Base-by-base conservation (phyloP, 2,329 filamentous ascomycete species). In the Aspergillus terreus region DNA sequence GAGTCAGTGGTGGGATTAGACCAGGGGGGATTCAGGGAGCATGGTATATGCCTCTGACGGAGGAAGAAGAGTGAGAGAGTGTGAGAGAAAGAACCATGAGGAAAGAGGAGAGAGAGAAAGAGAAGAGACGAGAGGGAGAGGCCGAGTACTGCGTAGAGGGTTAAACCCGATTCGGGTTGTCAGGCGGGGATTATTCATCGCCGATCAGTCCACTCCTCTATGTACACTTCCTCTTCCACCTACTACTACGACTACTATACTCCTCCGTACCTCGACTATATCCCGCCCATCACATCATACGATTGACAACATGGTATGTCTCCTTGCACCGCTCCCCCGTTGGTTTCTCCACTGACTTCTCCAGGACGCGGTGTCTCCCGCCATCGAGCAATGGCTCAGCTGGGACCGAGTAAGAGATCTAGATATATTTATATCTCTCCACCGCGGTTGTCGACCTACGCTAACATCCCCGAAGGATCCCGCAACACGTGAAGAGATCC, bases 321-420 rank as follows among this genome's bases (percentile, higher is more conserved):
- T 15, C 11, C 35, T 38, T 11, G 27, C 6, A 30, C 27, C 7
- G 27, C 2, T 38, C 35, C n/a, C 15, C 35, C n/a, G 5, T 38
- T 7, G 35, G 14, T 11, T 6, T 17, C 35, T 38, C 6, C 11
- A 38, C 15, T 38, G 11, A 38, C 7, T 7, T 11, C 35, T n/a
- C 35, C 35, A 74, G 71, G 61, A 65, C 55, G 59, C 69, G 4
- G 58, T 73, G 36, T 63, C 63, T 42, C 61, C 59, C 14, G 68
- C 83, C 51, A 76, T 80, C 49, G 60, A 77, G 57, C 76, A 76
- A 68, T 85, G 82, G 82, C 73, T 85, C n/a, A 71, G 76, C 52
- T 76, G 81, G 59, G 82, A 85, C 64, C 67, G 77, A 63, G 72
- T 75, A 65, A 49, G 27, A 30, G 23, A 48, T 46, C 14, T 19